phyloP scores from a whole-genome alignment of 148 eudicot genomes.

The Camellia sinensis region DNA sequence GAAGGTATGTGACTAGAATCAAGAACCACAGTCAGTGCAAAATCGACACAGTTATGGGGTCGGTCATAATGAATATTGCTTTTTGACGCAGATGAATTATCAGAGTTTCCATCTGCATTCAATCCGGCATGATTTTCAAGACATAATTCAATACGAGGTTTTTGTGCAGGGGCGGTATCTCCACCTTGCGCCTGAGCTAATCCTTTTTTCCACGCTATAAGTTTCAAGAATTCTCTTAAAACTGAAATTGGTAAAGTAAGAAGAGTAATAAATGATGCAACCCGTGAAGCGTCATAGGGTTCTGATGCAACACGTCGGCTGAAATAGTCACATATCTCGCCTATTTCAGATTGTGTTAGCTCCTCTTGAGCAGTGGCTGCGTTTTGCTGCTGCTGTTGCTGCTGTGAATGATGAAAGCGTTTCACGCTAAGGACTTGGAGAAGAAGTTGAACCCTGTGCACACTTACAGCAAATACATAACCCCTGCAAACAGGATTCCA shows the following conservation, averaged over 20 bases:
- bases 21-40: slow-evolving; percentile 87
- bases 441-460: slow-evolving; percentile 96
- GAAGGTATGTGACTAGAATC: slow-evolving; percentile 87
- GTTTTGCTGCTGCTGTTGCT: slow-evolving; percentile 71
- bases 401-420: slow-evolving; percentile 88
- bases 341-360: slow-evolving; percentile 75
- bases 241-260: slow-evolving; percentile 92
- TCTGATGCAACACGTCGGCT: slow-evolving; percentile 97
- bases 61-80: slow-evolving; percentile 92
- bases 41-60: slow-evolving; percentile 72
- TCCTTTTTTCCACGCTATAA: slow-evolving; percentile 90
- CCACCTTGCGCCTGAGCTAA: slow-evolving; percentile 85
- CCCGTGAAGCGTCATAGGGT: slow-evolving; percentile 98
- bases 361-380: slow-evolving; percentile 66
- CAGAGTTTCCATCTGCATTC: slow-evolving; percentile 61
- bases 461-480: slow-evolving; percentile 96
- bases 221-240: slow-evolving; percentile 82
- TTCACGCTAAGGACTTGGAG: slow-evolving; percentile 92
- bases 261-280: slow-evolving; percentile 95
- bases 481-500: slow-evolving; percentile 50
- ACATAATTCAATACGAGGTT: slow-evolving; percentile 89
- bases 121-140: slow-evolving; percentile 89
- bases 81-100: slow-evolving; percentile 66
- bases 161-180: slow-evolving; percentile 77
- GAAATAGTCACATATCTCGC: slow-evolving; percentile 94